These are phyloP conservation scores for Letharia columbiana DNA, from an alignment of 495 filamentous ascomycete genomes.

Conservation along the genomic window DNA sequence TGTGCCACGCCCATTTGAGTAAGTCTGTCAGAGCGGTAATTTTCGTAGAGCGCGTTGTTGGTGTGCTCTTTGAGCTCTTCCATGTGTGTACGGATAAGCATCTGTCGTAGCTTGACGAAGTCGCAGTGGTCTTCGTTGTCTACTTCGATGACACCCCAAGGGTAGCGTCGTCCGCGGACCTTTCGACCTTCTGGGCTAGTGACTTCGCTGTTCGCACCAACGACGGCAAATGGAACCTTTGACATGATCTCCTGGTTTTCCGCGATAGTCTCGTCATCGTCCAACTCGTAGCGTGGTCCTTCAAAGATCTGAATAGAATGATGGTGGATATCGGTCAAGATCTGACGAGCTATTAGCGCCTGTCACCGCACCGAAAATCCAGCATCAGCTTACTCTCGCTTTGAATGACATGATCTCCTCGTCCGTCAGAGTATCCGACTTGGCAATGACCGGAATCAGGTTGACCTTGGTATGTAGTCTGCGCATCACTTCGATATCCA, in stretches of 20 bases:
- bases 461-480: conserved; percentile 99
- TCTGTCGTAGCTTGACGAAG: conserved; percentile 98
- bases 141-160: conserved; percentile 98
- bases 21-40: conserved; percentile 98
- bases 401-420: conserved; percentile 94
- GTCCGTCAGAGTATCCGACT: conserved; percentile 94
- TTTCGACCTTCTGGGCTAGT: conserved; percentile 85
- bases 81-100: conserved; percentile 99
- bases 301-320: conserved; percentile 98
- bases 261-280: conserved; percentile 98
- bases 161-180: conserved; percentile 92
- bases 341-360: conserved; percentile 44
- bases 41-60: conserved; percentile 97
- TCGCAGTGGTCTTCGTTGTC: conserved; percentile 99
- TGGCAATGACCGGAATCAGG: conserved; percentile 97
- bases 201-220: conserved; percentile 91
- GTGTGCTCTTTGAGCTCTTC: conserved; percentile 99
- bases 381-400: conserved; percentile 61
- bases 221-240: conserved; percentile 96
- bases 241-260: conserved; percentile 99
- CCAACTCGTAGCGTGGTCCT: conserved; percentile 93
- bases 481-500: conserved; percentile 99
- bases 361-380: not conserved
- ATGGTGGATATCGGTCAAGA: conserved; percentile 91
- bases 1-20: conserved; percentile 96